Evolutionary conservation across 2,329 filamentous ascomycete species (phyloP), one percentile per base, ranked within the genome.

Genomic region (Allantophomopsis lycopodina): DNA sequence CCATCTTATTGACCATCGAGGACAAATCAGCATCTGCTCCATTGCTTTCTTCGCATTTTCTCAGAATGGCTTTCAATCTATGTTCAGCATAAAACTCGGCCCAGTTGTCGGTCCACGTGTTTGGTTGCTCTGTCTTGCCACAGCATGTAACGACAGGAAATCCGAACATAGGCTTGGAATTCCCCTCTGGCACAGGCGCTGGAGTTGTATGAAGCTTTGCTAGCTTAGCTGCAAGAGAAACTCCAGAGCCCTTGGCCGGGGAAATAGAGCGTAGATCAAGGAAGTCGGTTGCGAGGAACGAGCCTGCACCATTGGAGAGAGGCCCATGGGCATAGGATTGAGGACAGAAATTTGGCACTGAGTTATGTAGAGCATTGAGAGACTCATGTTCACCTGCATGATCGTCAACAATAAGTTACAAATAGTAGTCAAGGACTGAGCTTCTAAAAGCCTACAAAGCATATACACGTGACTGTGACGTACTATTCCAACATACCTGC

Each of bases 71-170:
- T 10, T 78, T 65, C 37, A 95, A 60, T 3, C 88, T 68, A 48
- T 80, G 79, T 21, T 93, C 69, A 1, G 81, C 83, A 55, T 85
- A 95, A 52, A 96, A 95, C 0, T 85, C 77, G 1, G 83, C 76
- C 89, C 89, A 96, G 10, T 74, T 81, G 5, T 65, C 61, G 36
- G 66, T 71, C 62, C 73, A 94, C 0, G 62, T 62, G 54, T 95
- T 96, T 36, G 86, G 74, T 60, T 95, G 89, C 32, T 71, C 71
- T 7, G 85, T 91, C 35, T 84, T 74, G 2, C 88, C 88, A 58
- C 89, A 95, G 59, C 83, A 94, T 0, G 88, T 95, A 1, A 81
- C 64, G 0, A 81, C 79, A 0, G 83, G 82, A 53, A 95, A 95
- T 2, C 89, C 89, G 48, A 89, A 95, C 60, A 77, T 65, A 2